Base-by-base conservation (phyloP, 1,284 basidiomycete species). In the Crepidotus sp. region DNA sequence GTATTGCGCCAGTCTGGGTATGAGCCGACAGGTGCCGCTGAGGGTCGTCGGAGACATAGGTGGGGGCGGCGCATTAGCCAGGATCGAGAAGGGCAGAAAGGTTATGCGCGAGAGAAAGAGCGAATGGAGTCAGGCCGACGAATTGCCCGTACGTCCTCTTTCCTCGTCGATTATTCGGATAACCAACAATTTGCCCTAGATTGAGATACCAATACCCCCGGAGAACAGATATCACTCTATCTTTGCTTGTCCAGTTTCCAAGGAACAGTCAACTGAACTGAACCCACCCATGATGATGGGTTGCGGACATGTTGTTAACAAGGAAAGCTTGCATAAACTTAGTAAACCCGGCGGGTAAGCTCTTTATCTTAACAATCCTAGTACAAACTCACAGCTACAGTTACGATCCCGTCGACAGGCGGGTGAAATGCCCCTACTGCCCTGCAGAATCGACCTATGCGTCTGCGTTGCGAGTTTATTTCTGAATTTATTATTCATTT, bases 281-380 rank as follows among this genome's bases (percentile, higher is more conserved):
- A 99, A 98, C 61, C 96, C 94, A 15, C 95, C 95, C 0, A 96
- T 96, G 89, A 94, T 97, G 88, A 82, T 98, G 71, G 67, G 72
- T 1, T 98, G 95, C 60, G 95, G 95, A 0, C 96, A 99, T 64
- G 91, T 95, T 27, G 80, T 97, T 38, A 83, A 88, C 2, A 83
- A 84, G 58, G 93, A 96, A 55, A 92, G 87, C 59, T 67, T 96
- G 54, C 75, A 78, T 49, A 88, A 91, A 59, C 67, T 97, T 36
- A 80, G 83, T 57, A 96, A 95, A 66, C 76, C 83, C 18, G 79
- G 77, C 56, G 85, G 86, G 93, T 94, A 56, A 58, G 89, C 74
- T 8, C 31, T 10, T 21, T 18, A 29, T n/a, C 9, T 43, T 30
- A 32, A 22, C 44, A 27, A 38, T 41, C 33, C 36, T 51, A 33